These are phyloP conservation scores for Solioccasus polychromus DNA, from an alignment of 768 basidiomycete species.

Conservation along the genomic window DNA sequence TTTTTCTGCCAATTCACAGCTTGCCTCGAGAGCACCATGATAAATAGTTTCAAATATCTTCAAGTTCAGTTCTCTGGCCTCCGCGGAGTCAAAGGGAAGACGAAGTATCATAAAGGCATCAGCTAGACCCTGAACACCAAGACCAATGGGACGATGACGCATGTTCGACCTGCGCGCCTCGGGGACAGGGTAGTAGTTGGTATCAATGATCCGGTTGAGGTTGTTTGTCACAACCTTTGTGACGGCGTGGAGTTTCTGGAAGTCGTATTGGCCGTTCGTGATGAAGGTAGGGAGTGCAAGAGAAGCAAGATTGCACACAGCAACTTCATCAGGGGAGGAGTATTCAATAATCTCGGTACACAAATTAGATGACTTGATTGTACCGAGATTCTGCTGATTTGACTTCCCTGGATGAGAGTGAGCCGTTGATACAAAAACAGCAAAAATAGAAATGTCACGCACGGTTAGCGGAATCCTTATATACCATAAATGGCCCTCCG, in stretches of 20 bases:
- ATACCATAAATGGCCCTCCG: slow-evolving; percentile 98
- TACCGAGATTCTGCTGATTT: slow-evolving; percentile 97
- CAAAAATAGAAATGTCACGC: slow-evolving; percentile 31
- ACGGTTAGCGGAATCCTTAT: slow-evolving; percentile 97
- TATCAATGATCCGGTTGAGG: slow-evolving; percentile 90
- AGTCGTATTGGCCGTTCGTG: slow-evolving; percentile 80
- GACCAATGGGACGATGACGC: slow-evolving; percentile 95
- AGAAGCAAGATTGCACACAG: slow-evolving; percentile 98
- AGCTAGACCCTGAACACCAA: slow-evolving; percentile 97
- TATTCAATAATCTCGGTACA: slow-evolving; percentile 99
- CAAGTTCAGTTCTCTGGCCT: slow-evolving; percentile 84
- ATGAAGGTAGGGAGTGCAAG: slow-evolving; percentile 93
- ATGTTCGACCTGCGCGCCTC: slow-evolving; percentile 92
- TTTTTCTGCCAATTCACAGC: slow-evolving; percentile 75
- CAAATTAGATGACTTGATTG: slow-evolving; percentile 98
- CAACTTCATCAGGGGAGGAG: slow-evolving; percentile 94
- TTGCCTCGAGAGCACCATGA: slow-evolving; percentile 89
- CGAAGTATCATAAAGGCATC: slow-evolving; percentile 97
- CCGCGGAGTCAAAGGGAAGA: slow-evolving; percentile 90
- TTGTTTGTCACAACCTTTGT: slow-evolving; percentile 91
- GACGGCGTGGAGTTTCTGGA: slow-evolving; percentile 92
- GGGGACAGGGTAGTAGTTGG: slow-evolving; percentile 93
- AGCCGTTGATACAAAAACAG: background rate
- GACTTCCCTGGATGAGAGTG: slow-evolving; percentile 69
- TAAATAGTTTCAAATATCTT: slow-evolving; percentile 99